Conservation (phyloP, 2,329 filamentous ascomycete genomes). For the Arthrobotrys entomopaga region DNA sequence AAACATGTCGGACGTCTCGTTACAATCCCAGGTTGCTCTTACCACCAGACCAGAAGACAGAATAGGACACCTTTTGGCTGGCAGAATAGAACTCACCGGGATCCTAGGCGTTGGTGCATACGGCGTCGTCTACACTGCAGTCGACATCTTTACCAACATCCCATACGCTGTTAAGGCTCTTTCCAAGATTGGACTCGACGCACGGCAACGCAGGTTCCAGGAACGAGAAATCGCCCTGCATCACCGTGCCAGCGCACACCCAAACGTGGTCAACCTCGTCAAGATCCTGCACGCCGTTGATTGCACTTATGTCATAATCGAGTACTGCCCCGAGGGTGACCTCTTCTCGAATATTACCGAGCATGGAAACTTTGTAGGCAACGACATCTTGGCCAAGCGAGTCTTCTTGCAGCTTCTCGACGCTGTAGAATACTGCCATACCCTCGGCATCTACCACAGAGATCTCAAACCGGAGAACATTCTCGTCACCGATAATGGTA, state of each 20-base stretch:
- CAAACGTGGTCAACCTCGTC: slow-evolving; percentile 90
- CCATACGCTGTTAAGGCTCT: slow-evolving; percentile 96
- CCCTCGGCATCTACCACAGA: slow-evolving; percentile 91
- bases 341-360: slow-evolving; percentile 98
- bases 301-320: slow-evolving; percentile 94
- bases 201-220: slow-evolving; percentile 87
- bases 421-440: slow-evolving; percentile 95
- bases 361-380: slow-evolving; percentile 88
- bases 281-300: slow-evolving; percentile 92
- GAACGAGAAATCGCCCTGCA: slow-evolving; percentile 92
- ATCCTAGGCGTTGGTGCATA: slow-evolving; percentile 95
- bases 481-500: slow-evolving; percentile 85
- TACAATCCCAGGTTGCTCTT: slow-evolving; percentile 57
- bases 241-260: slow-evolving; percentile 85
- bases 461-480: slow-evolving; percentile 99
- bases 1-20: slow-evolving; percentile 56
- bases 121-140: slow-evolving; percentile 90
- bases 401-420: slow-evolving; percentile 96
- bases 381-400: slow-evolving; percentile 85
- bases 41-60: slow-evolving; percentile 76
- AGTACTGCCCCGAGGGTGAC: slow-evolving; percentile 97
- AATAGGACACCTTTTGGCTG: slow-evolving; percentile 83
- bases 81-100: slow-evolving; percentile 81
- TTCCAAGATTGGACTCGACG: slow-evolving; percentile 91
- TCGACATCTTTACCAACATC: slow-evolving; percentile 81